Base-by-base conservation (phyloP, 2,329 filamentous ascomycete species). In the Ceratocystis eucalypticola region DNA sequence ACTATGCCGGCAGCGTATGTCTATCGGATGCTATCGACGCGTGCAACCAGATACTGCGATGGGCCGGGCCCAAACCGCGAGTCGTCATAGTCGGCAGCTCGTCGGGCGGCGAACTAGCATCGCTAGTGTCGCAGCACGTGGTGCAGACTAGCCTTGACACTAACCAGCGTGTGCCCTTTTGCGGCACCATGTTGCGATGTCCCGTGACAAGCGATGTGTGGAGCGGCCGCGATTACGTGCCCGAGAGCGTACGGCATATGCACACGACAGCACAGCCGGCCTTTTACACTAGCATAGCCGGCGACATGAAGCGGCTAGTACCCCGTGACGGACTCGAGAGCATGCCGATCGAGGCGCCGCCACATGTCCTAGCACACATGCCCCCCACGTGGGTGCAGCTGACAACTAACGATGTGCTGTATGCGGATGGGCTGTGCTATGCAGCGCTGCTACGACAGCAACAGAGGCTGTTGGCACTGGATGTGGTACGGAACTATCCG, bases 371-470 rank as follows among this genome's bases (percentile, higher is more conserved):
- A 53, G 65, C 69, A 4, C 72, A 67, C 1, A 71, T 77, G 69
- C 76, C 77, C 66, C 72, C 74, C 66, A 78, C 77, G 57, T 82
- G 77, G 75, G 75, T 82, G 17, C 80, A 82, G 72, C 72, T 81
- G 3, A 77, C 76, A 67, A 79, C 77, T 7, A 82, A 82, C 64
- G 80, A 82, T 69, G 75, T 77, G 50, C 74, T 81, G 68, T 81
- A 81, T 71, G 79, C 77, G 22, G 80, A 82, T 70, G 80, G 80
- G 8, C 69, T 79, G 7, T 82, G 79, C 69, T 81, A 80, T 70
- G 79, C 76, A 3, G 76, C 76, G 70, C 71, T 74, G 2, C 70
- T 82, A 67, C 72, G 71, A 50, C 71, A 74, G 12, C 75, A 73
- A 3, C 77, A 76, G 10, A 74, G 76, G 0, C 74, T 77, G 12